These are phyloP conservation scores for Vitis hybrid DNA, from an alignment of 177 flowering plant genomes.

Conservation along the genomic window DNA sequence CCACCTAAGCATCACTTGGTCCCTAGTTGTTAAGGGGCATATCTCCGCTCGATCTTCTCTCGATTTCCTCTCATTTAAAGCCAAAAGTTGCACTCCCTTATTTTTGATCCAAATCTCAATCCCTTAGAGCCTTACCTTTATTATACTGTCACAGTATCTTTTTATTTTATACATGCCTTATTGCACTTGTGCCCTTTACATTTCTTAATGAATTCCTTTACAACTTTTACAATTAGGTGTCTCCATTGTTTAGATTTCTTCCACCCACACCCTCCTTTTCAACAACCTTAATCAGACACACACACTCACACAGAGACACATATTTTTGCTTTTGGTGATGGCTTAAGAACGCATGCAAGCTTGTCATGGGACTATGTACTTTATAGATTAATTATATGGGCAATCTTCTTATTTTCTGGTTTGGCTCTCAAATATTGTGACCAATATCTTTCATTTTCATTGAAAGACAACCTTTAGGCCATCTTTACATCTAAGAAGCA, in stretches of 20 bases:
- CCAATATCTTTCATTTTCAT: no score
- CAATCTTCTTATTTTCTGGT: no score
- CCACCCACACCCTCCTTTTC: not conserved
- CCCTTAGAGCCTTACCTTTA: not conserved
- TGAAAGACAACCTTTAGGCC: no score
- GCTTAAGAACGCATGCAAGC: no score
- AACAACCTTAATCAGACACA: no score
- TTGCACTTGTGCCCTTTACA: not conserved
- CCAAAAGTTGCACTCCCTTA: constrained; percentile 28
- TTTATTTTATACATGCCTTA: not conserved
- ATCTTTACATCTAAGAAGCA: no score
- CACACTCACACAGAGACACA: no score
- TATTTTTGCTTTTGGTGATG: no score
- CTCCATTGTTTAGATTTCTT: not conserved
- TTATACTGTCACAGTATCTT: not conserved
- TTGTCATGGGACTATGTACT: no score
- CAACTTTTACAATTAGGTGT: not conserved
- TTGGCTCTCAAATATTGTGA: no score
- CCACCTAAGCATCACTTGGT: constrained; percentile 19
- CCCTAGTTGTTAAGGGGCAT: constrained; percentile 18
- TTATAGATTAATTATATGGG: no score
- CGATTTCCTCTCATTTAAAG: constrained; percentile 29
- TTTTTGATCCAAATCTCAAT: not conserved
- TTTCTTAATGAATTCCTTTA: no score
- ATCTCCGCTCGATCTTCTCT: constrained; percentile 34